phyloP scores from a whole-genome alignment of 176 grass and related monocot genomes.

The Chloris gayana region DNA sequence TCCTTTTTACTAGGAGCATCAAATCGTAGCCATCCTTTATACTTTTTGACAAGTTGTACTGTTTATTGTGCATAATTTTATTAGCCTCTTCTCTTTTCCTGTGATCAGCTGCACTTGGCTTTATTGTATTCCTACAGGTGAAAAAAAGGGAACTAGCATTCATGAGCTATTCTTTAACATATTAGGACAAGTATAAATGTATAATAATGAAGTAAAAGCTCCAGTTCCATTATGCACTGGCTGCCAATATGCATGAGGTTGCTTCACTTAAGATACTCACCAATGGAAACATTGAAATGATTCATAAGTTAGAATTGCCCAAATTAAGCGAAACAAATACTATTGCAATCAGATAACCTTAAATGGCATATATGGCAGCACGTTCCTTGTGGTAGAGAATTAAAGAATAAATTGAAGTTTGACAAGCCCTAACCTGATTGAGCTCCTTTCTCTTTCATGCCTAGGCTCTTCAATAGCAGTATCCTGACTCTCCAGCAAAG shows the following conservation, averaged over 20 bases:
- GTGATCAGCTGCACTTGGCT: slow-evolving; percentile 49
- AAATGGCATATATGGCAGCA: slow-evolving; percentile 1
- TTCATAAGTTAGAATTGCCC: not conserved
- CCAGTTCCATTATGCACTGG: not conserved
- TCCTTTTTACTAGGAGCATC: slow-evolving; percentile 71
- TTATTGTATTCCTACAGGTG: slow-evolving; percentile 50
- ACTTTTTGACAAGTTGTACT: slow-evolving; percentile 68
- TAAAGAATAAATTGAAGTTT: slow-evolving; percentile 14
- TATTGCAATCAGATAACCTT: not conserved
- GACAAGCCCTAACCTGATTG: slow-evolving; percentile 51
- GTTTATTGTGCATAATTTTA: slow-evolving; percentile 81
- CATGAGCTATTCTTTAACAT: not conserved
- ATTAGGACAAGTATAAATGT: not conserved
- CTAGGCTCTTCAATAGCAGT: slow-evolving; percentile 43
- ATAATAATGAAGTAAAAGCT: slow-evolving; percentile 17
- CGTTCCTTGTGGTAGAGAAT: not conserved
- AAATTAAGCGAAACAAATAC: not conserved
- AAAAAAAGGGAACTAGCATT: slow-evolving; percentile 29
- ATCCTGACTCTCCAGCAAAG: slow-evolving; percentile 60
- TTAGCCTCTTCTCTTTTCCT: slow-evolving; percentile 88
- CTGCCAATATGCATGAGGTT: not conserved
- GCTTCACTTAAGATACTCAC: not conserved
- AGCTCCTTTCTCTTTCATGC: slow-evolving; percentile 46
- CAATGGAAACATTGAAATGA: not conserved
- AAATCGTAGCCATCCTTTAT: slow-evolving; percentile 95